Evolutionary conservation across 257 asterid genomes (phyloP).

Genomic region (Echium plantagineum): DNA sequence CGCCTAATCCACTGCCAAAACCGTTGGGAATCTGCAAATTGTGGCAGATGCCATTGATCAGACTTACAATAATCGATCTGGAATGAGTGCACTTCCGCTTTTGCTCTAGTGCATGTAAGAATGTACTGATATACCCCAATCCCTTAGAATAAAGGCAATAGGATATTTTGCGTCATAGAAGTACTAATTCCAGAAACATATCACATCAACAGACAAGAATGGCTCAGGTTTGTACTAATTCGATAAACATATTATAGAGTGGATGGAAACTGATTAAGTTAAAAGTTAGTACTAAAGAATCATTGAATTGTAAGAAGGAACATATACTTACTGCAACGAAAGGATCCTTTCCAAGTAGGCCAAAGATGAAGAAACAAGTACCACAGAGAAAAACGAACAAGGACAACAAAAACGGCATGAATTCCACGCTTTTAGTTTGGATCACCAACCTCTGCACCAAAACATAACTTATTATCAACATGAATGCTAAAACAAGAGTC

Average conservation of each 20-base stretch:
- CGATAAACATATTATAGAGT: background rate
- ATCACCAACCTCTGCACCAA: slow-evolving; percentile 59
- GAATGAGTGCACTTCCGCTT: too few species aligned
- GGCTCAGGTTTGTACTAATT: background rate
- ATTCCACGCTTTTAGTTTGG: slow-evolving; percentile 74
- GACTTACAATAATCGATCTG: too few species aligned
- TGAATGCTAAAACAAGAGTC: background rate
- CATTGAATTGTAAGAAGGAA: background rate
- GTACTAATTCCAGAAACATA: background rate
- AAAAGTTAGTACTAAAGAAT: background rate
- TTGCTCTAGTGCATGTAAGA: too few species aligned
- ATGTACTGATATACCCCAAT: too few species aligned
- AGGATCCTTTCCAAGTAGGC: slow-evolving; percentile 67
- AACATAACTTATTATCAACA: background rate
- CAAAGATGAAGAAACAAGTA: slow-evolving; percentile 70
- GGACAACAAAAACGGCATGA: slow-evolving; percentile 76
- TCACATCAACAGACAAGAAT: too few species aligned
- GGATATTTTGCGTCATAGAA: too few species aligned
- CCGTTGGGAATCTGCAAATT: slow-evolving; percentile 67
- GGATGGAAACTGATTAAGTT: background rate
- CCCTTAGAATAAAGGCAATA: too few species aligned
- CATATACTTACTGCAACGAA: slow-evolving; percentile 61
- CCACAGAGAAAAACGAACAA: slow-evolving; percentile 69
- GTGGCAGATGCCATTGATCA: background rate
- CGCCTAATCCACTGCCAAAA: slow-evolving; percentile 56